A percentile compares a stretch with the other conserved stretches of the same genome.
phyloP scores from a whole-genome alignment of 495 filamentous ascomycete species.

The Choiromyces venosus region DNA sequence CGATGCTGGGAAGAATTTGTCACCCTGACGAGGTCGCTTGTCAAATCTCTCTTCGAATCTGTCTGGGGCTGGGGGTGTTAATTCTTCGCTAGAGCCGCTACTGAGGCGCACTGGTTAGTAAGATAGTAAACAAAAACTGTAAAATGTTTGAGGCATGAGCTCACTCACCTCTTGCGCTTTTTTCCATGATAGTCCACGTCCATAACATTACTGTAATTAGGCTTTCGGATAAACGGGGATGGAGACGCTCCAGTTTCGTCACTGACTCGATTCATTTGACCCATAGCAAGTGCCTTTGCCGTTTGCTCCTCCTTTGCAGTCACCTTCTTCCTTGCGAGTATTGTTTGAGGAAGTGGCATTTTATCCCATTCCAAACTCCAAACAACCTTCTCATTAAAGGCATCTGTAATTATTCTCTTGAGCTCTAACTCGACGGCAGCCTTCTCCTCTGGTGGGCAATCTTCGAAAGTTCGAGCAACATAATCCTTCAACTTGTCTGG shows the following conservation, averaged over 20 bases:
- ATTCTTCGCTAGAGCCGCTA: conserved; percentile 31
- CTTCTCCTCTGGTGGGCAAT: conserved; percentile 35
- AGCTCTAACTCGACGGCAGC: conserved; percentile 76
- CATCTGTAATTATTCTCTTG: conserved; percentile 74
- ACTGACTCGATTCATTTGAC: conserved; percentile 41
- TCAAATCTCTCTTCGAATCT: conserved; percentile 41
- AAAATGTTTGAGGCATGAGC: background rate
- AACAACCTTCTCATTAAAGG: conserved; percentile 64
- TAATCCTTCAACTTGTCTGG: conserved; percentile 42
- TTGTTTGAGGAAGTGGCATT: conserved; percentile 77
- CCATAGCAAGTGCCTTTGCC: conserved; percentile 42
- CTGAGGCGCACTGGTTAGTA: conserved; percentile 15
- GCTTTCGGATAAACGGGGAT: conserved; percentile 19
- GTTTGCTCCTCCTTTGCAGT: conserved; percentile 35
- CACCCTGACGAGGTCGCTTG: conserved; percentile 42
- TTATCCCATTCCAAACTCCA: conserved; percentile 72
- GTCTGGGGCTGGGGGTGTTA: conserved; percentile 30
- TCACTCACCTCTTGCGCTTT: conserved; percentile 40
- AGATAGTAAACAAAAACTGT: background rate
- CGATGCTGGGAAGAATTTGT: conserved; percentile 44
- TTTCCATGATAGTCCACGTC: conserved; percentile 47
- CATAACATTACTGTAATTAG: conserved; percentile 48
- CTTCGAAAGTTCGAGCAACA: conserved; percentile 43
- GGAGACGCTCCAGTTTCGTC: conserved; percentile 25
- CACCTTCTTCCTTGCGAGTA: conserved; percentile 69